Evolutionary conservation across 2,329 filamentous ascomycete species (phyloP).

Genomic region (Onygenales sp.): DNA sequence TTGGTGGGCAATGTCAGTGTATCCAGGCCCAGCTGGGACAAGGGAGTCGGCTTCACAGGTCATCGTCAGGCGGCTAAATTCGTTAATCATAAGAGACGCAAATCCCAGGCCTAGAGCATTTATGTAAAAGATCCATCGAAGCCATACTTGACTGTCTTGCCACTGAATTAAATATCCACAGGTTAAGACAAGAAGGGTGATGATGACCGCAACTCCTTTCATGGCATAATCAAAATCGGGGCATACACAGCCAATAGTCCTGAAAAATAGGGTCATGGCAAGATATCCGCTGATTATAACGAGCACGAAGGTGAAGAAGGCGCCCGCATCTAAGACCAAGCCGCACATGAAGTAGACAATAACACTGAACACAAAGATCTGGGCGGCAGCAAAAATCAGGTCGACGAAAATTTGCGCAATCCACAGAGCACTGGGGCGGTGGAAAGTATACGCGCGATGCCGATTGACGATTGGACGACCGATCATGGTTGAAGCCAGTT

Average conservation of each 20-base stretch:
- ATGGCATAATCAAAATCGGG: conserved; percentile 77
- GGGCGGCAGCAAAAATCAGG: conserved; percentile 70
- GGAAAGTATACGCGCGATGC: conserved; percentile 74
- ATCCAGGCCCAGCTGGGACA: conserved; percentile 34
- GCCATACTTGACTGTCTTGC: conserved; percentile 55
- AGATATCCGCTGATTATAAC: conserved; percentile 70
- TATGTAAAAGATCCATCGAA: conserved; percentile 73
- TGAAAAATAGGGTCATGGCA: conserved; percentile 79
- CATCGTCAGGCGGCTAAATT: conserved; percentile 61
- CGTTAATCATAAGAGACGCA: conserved; percentile 72
- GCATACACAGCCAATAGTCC: conserved; percentile 67
- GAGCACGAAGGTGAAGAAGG: conserved; percentile 80
- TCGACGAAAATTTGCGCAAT: conserved; percentile 72
- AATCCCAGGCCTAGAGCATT: conserved; percentile 74
- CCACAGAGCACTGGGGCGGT: conserved; percentile 78
- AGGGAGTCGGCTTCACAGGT: conserved; percentile 32
- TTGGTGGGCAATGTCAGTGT: conserved; percentile 31
- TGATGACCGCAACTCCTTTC: conserved; percentile 68
- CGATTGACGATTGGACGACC: conserved; percentile 91
- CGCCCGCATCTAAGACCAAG: conserved; percentile 59
- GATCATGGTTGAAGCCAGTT: conserved; percentile 73
- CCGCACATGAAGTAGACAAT: conserved; percentile 82
- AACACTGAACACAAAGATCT: conserved; percentile 67
- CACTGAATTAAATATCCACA: conserved; percentile 37
- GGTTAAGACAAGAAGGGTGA: conserved; percentile 51